Percentiles rank a stretch among this genome's conserved stretches.
These are phyloP conservation scores for Euphorbia pulcherrima DNA, from an alignment of 345 rosid species.

Conservation along the genomic window DNA sequence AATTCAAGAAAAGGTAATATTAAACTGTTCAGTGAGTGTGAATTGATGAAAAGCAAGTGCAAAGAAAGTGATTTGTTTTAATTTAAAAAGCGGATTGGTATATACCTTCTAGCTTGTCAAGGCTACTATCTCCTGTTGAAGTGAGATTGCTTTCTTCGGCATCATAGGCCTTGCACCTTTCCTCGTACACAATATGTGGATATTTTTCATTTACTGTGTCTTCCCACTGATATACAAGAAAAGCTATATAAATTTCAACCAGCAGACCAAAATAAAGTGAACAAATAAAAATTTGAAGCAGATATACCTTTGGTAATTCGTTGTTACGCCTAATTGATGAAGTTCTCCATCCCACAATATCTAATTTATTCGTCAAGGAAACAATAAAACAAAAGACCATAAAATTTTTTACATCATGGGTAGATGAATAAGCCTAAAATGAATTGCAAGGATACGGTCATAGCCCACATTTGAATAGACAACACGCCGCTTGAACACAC, in stretches of 20 bases:
- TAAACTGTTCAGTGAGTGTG: not conserved
- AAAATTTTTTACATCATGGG: not conserved
- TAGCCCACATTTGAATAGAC: constrained; percentile 76
- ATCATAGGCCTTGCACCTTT: constrained; percentile 72
- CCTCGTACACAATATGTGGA: constrained; percentile 88
- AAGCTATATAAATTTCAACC: not conserved
- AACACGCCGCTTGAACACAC: constrained; percentile 74
- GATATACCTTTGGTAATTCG: constrained; percentile 77
- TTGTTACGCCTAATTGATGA: constrained; percentile 76
- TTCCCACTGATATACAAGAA: constrained; percentile 53
- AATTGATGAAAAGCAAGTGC: constrained; percentile 5
- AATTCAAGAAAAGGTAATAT: not conserved
- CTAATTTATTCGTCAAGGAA: constrained; percentile 48
- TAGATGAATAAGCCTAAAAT: not conserved
- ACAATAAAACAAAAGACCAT: constrained; percentile 14
- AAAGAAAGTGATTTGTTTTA: not conserved
- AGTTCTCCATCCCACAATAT: constrained; percentile 97
- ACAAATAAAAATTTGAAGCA: constrained; percentile 6
- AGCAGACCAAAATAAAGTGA: not conserved
- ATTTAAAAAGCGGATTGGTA: constrained; percentile 11
- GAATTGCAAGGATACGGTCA: constrained; percentile 71
- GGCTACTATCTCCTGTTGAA: constrained; percentile 37
- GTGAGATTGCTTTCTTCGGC: constrained; percentile 33
- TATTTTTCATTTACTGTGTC: constrained; percentile 62
- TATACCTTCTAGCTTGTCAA: constrained; percentile 78